Percentiles rank a stretch among this genome's conserved stretches.
Conservation (phyloP, 371 early-diverging fungal species). For the Coemansia sp. region DNA sequence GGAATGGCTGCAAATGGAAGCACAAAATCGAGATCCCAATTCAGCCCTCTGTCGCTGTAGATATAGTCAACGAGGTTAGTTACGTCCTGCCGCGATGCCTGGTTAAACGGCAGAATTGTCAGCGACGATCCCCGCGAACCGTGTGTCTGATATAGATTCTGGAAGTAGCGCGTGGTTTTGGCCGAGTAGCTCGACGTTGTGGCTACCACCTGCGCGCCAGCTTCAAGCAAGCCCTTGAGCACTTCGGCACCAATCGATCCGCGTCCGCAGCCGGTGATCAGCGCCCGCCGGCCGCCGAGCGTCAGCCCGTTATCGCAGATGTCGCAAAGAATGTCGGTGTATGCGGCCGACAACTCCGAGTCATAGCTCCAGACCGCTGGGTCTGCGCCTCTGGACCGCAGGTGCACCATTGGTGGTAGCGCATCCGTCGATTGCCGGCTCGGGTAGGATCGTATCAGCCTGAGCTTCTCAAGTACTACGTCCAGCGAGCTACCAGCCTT, state of each 20-base stretch:
- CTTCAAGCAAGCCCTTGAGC: slow-evolving; percentile 82
- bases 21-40: slow-evolving; percentile 93
- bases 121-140: slow-evolving; percentile 86
- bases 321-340: slow-evolving; percentile 68
- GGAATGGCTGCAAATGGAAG: slow-evolving; percentile 96
- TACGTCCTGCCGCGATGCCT: slow-evolving; percentile 87
- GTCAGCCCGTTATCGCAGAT: slow-evolving; percentile 83
- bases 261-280: slow-evolving; percentile 91
- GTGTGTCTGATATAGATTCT: slow-evolving; percentile 79
- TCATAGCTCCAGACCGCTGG: slow-evolving; percentile 82
- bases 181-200: slow-evolving; percentile 91
- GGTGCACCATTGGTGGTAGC: slow-evolving; percentile 64
- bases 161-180: slow-evolving; percentile 82
- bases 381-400: slow-evolving; percentile 65
- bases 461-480: slow-evolving; percentile 89
- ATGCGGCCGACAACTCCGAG: slow-evolving; percentile 64
- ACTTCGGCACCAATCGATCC: slow-evolving; percentile 93
- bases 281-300: slow-evolving; percentile 76
- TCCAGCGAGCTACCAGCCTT: slow-evolving; percentile 77
- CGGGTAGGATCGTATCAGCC: slow-evolving; percentile 64
- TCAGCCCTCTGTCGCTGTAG: slow-evolving; percentile 68
- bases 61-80: slow-evolving; percentile 83
- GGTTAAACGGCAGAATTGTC: slow-evolving; percentile 93
- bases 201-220: slow-evolving; percentile 90
- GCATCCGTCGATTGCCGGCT: slow-evolving; percentile 76